A percentile compares a stretch with the other conserved stretches of the same genome.
phyloP scores from a whole-genome alignment of 2,329 filamentous ascomycete species.

The Talaromyces funiculosus region DNA sequence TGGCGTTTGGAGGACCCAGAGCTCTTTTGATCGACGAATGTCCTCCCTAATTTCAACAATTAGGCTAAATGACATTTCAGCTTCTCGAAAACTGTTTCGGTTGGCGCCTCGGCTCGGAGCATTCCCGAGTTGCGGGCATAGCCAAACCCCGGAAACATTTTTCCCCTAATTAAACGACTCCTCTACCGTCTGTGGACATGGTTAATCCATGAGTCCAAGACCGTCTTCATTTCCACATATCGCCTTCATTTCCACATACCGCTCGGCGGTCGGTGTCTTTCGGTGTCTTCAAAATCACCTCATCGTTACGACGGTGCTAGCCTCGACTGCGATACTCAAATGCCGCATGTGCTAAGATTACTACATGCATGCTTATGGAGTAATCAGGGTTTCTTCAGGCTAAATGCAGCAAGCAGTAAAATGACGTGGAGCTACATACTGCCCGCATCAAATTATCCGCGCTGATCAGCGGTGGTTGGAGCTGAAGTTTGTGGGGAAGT shows the following conservation, averaged over 20 bases:
- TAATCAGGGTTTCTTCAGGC: neutral
- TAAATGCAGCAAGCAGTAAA: neutral
- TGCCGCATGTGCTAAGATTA: neutral
- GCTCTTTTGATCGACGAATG: neutral
- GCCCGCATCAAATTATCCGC: neutral
- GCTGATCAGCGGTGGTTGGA: neutral
- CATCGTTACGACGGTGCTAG: neutral
- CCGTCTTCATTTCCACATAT: neutral
- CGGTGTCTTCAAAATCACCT: neutral
- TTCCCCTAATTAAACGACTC: neutral
- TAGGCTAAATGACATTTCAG: neutral
- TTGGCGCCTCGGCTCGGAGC: neutral
- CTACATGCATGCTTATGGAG: neutral
- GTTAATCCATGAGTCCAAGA: neutral
- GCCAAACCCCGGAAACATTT: too few relatives aligned
- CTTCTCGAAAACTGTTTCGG: neutral
- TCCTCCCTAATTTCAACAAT: neutral
- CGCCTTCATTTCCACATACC: neutral
- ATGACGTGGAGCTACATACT: neutral
- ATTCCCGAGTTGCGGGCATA: neutral
- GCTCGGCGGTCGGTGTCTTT: neutral
- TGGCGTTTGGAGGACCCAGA: neutral
- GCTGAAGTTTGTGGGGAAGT: neutral
- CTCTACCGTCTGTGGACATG: neutral
- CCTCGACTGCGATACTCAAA: neutral